Evolutionary conservation across 2,329 filamentous ascomycete genomes (phyloP).

Genomic region (Zymoseptoria pseudotritici): DNA sequence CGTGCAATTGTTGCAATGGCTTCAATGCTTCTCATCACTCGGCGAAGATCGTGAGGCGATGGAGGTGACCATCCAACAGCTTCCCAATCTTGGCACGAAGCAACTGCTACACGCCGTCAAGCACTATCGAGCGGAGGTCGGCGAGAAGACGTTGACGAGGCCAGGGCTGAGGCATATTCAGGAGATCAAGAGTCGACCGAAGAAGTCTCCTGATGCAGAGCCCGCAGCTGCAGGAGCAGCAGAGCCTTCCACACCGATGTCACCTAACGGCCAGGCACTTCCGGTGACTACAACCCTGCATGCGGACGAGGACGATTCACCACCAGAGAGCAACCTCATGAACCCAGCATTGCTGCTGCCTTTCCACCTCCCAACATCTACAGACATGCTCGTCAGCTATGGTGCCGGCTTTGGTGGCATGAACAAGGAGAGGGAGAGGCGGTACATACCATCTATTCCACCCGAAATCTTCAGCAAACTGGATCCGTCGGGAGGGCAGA

Average conservation of each 20-base stretch:
- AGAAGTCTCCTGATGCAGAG: slow-evolving; percentile 14
- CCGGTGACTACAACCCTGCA: slow-evolving; percentile 10
- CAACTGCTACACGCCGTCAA: slow-evolving; percentile 88
- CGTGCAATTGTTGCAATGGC: slow-evolving; percentile 91
- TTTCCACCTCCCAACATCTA: slow-evolving; percentile 90
- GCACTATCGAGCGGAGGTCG: slow-evolving; percentile 89
- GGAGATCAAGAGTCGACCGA: slow-evolving; percentile 59
- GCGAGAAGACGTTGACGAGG: slow-evolving; percentile 85
- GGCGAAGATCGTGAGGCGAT: slow-evolving; percentile 85
- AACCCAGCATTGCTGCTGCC: slow-evolving; percentile 89
- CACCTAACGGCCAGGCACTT: slow-evolving; percentile 14
- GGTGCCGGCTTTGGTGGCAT: slow-evolving; percentile 90
- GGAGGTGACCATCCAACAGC: slow-evolving; percentile 79
- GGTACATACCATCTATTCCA: slow-evolving; percentile 92
- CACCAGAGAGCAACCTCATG: slow-evolving; percentile 68
- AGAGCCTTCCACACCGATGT: slow-evolving; percentile 9
- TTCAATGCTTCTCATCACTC: slow-evolving; percentile 94
- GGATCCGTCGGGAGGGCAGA: slow-evolving; percentile 48
- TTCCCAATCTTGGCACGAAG: slow-evolving; percentile 74
- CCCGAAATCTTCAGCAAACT: slow-evolving; percentile 87
- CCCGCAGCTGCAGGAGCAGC: neutral
- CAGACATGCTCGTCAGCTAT: slow-evolving; percentile 93
- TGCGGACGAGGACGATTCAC: slow-evolving; percentile 58
- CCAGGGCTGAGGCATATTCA: slow-evolving; percentile 80
- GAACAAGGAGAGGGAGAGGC: slow-evolving; percentile 83